Conservation (phyloP, 2,329 filamentous ascomycete genomes). For the Nemania sp. region DNA sequence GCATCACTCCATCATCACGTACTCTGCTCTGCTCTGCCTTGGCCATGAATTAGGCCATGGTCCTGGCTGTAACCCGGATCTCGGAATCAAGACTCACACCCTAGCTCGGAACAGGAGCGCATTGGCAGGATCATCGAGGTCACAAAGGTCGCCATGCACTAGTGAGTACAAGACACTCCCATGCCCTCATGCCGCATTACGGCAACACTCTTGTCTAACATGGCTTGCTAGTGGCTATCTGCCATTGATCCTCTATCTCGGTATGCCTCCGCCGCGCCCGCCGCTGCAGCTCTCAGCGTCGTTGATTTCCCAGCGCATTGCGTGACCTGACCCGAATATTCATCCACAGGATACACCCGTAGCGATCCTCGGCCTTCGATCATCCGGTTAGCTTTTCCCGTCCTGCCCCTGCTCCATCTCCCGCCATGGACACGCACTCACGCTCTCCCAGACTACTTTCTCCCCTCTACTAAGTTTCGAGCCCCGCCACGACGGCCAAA, state of each 20-base stretch:
- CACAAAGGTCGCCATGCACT: slow-evolving; percentile 91
- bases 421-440: slow-evolving; percentile 29
- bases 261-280: slow-evolving; percentile 52
- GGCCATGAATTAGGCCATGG: slow-evolving; percentile 21
- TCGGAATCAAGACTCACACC: slow-evolving; percentile 10
- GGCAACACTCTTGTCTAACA: background rate
- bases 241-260: slow-evolving; percentile 94
- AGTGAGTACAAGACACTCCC: slow-evolving; percentile 61
- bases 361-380: slow-evolving; percentile 85
- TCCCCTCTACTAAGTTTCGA: slow-evolving; percentile 58
- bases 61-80: no score
- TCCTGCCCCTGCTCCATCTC: background rate
- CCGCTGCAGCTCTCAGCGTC: background rate
- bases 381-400: slow-evolving; percentile 53
- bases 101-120: slow-evolving; percentile 72
- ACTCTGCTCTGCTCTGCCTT: background rate
- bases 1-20: slow-evolving; percentile 16
- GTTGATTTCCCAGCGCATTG: background rate
- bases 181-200: background rate
- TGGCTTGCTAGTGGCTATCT: slow-evolving; percentile 76
- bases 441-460: slow-evolving; percentile 57
- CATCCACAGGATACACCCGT: slow-evolving; percentile 76
- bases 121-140: slow-evolving; percentile 96
- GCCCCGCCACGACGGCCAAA: background rate
- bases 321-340: slow-evolving; percentile 16